Evolutionary conservation across 2,329 filamentous ascomycete species (phyloP).

Genomic region (Aspergillus aculeatinus): DNA sequence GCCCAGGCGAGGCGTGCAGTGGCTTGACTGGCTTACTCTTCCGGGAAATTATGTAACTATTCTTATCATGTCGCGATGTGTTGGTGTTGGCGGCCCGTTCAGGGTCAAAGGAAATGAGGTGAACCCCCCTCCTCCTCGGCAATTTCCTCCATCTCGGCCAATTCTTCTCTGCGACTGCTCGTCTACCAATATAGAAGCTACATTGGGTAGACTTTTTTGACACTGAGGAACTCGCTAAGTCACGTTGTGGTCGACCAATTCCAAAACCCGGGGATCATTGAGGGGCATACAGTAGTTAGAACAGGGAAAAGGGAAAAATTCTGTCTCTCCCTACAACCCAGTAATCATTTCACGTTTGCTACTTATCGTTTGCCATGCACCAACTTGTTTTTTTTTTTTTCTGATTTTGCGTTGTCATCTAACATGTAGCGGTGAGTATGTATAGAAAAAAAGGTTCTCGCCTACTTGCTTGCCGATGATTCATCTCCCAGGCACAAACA

Average conservation of each 20-base stretch:
- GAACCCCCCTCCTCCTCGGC: not conserved
- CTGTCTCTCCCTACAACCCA: not conserved
- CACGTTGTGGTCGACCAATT: not conserved
- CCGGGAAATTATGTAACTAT: constrained; percentile 8
- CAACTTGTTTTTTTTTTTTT: not conserved
- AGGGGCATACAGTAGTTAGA: not conserved
- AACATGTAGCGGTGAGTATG: not conserved
- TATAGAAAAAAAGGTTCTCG: not conserved
- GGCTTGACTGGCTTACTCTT: not conserved
- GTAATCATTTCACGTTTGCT: not conserved
- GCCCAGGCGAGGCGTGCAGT: not conserved
- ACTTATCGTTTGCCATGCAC: not conserved
- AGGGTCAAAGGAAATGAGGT: not conserved
- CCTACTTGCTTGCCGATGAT: not conserved
- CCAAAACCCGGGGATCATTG: not conserved
- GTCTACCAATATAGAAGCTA: not conserved
- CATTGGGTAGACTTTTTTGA: not conserved
- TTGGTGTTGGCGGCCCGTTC: not conserved
- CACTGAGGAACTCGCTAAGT: not conserved
- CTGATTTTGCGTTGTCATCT: not conserved
- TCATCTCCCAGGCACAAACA: not conserved
- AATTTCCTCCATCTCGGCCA: not conserved
- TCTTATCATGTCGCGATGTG: constrained; percentile 6
- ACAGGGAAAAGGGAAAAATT: not conserved
- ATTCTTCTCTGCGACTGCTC: not conserved